A percentile compares a stretch with the other conserved stretches of the same genome.
These are phyloP conservation scores for Beauveria sp. DNA, from an alignment of 2,329 filamentous ascomycete species.

Conservation along the genomic window DNA sequence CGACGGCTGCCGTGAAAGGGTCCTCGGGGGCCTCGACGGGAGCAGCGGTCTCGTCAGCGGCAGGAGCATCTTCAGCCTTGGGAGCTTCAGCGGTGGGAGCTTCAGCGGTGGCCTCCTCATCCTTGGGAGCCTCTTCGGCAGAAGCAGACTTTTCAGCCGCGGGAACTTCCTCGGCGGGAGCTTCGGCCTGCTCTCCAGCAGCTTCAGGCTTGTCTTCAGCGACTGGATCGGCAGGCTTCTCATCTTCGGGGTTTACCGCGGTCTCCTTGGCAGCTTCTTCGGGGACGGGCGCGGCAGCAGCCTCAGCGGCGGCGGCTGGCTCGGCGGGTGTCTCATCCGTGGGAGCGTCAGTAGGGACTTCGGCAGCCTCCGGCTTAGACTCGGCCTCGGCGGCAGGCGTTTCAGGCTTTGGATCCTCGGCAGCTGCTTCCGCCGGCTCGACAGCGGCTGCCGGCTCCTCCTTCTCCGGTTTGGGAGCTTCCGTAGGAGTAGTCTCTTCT, in stretches of 20 bases:
- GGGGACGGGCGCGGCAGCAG: neutral
- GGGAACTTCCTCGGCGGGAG: neutral
- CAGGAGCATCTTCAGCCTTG: neutral
- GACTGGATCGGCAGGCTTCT: neutral
- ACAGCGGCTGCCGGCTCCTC: neutral
- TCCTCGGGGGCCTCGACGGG: neutral
- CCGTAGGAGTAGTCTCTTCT: neutral
- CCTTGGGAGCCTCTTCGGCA: constrained; percentile 11
- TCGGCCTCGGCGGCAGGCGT: neutral
- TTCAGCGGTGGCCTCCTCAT: neutral
- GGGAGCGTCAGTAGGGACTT: neutral
- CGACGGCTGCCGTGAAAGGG: neutral
- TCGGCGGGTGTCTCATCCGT: neutral
- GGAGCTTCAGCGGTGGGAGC: neutral
- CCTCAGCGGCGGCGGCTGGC: neutral
- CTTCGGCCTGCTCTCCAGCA: neutral
- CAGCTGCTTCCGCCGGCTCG: too few relatives aligned
- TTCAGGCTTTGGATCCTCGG: too few relatives aligned
- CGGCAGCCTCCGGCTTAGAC: neutral
- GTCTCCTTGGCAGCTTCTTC: neutral
- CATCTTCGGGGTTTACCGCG: neutral
- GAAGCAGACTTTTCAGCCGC: constrained; percentile 3
- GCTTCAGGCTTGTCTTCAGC: neutral
- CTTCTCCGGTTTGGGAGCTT: neutral
- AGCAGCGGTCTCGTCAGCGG: neutral